Conservation (phyloP, 306 rosid genomes). For the Prunus davidiana region DNA sequence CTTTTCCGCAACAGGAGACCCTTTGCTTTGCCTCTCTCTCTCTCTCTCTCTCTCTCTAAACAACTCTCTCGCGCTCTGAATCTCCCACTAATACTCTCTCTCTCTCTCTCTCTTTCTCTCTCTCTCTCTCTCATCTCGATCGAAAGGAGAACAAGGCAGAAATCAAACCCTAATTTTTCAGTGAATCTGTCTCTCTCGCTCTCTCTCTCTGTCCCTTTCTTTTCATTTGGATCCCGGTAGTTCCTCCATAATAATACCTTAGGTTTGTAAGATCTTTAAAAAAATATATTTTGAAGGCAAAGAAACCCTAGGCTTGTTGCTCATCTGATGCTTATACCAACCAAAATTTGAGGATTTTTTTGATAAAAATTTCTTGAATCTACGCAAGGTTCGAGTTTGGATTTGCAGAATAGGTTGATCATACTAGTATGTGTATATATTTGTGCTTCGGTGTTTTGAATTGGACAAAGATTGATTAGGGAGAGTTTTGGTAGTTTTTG, state of each 20-base stretch:
- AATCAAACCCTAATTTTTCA: slow-evolving; percentile 16
- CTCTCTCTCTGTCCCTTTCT: slow-evolving; percentile 10
- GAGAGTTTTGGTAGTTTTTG: slow-evolving; percentile 31
- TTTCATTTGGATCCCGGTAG: slow-evolving; percentile 43
- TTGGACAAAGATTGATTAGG: slow-evolving; percentile 8
- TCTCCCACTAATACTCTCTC: slow-evolving; percentile 6
- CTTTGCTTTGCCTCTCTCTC: neutral
- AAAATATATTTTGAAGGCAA: neutral
- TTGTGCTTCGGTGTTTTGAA: slow-evolving; percentile 17
- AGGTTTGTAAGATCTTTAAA: slow-evolving; percentile 24
- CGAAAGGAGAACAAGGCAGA: slow-evolving; percentile 21
- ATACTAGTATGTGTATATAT: slow-evolving; percentile 25
- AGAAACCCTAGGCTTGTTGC: slow-evolving; percentile 35
- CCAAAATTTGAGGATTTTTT: slow-evolving; percentile 15
- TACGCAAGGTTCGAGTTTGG: slow-evolving; percentile 12
- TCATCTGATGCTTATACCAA: slow-evolving; percentile 10
- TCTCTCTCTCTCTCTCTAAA: slow-evolving; percentile 5
- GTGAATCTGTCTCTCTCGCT: slow-evolving; percentile 11
- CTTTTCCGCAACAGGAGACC: slow-evolving; percentile 12
- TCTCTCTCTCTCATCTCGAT: slow-evolving; percentile 28
- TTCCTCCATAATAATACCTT: slow-evolving; percentile 41
- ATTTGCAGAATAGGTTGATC: slow-evolving; percentile 30
- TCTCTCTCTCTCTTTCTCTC: neutral
- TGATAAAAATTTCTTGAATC: slow-evolving; percentile 6
- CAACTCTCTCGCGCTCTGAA: slow-evolving; percentile 21